A percentile compares a stretch with the other conserved stretches of the same genome.
These are phyloP conservation scores for Fusarium metavorans DNA, from an alignment of 2,329 filamentous ascomycete species.

Conservation along the genomic window DNA sequence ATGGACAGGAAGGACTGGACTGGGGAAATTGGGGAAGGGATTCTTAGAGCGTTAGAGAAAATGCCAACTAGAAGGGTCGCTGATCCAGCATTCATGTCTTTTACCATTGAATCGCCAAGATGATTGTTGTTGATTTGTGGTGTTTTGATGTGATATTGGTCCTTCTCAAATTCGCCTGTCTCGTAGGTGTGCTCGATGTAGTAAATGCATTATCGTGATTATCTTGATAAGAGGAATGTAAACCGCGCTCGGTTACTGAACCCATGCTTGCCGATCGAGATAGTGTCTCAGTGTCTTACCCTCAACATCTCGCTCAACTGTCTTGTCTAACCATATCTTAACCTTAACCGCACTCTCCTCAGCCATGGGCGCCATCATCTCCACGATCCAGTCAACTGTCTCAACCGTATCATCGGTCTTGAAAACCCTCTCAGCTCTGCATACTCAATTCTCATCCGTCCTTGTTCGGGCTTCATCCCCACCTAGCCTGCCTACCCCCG, in stretches of 20 bases:
- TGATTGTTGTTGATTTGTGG: background rate
- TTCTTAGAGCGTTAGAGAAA: slow-evolving; percentile 48
- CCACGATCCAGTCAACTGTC: slow-evolving; percentile 38
- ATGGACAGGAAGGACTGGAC: slow-evolving; percentile 19
- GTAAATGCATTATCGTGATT: background rate
- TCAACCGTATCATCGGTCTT: slow-evolving; percentile 41
- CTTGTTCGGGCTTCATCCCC: slow-evolving; percentile 46
- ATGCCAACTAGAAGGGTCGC: slow-evolving; percentile 37
- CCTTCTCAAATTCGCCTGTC: background rate
- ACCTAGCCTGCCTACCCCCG: slow-evolving; percentile 56
- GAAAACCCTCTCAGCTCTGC: slow-evolving; percentile 44
- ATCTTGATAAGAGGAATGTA: background rate
- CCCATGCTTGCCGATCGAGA: background rate
- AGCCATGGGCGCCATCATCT: slow-evolving; percentile 51
- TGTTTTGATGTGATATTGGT: background rate
- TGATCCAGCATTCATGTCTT: slow-evolving; percentile 12
- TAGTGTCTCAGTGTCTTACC: background rate
- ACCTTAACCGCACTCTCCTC: background rate
- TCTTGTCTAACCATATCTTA: background rate
- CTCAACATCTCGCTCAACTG: background rate
- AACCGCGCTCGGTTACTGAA: background rate
- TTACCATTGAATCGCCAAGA: background rate
- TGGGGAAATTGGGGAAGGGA: slow-evolving; percentile 26
- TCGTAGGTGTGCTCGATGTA: background rate
- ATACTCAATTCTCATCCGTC: slow-evolving; percentile 44